Evolutionary conservation across 768 basidiomycete species (phyloP).

Genomic region (Pleurotus citrinopileatus): DNA sequence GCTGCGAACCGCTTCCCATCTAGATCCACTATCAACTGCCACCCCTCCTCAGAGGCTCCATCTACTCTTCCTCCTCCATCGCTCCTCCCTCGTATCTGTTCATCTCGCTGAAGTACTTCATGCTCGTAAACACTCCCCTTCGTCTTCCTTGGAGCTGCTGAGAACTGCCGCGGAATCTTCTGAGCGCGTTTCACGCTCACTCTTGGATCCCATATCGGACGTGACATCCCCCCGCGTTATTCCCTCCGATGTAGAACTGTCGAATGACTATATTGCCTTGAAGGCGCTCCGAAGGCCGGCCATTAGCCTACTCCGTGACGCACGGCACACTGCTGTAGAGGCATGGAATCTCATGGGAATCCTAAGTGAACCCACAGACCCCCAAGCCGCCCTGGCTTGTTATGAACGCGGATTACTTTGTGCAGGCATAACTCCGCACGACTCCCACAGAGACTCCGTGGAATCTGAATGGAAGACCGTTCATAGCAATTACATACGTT

Average conservation of each 20-base stretch:
- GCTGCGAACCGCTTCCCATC: slow-evolving; percentile 50
- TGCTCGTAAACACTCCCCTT: slow-evolving; percentile 38
- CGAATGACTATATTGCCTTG: slow-evolving; percentile 43
- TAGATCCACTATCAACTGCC: slow-evolving; percentile 37
- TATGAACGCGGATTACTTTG: slow-evolving; percentile 59
- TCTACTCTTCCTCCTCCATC: slow-evolving; percentile 63
- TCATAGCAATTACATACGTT: slow-evolving; percentile 58
- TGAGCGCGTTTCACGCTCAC: slow-evolving; percentile 55
- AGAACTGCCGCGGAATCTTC: slow-evolving; percentile 64
- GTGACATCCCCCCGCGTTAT: slow-evolving; percentile 10
- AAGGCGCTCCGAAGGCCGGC: slow-evolving; percentile 54
- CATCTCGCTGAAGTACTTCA: slow-evolving; percentile 74
- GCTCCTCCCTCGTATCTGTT: slow-evolving; percentile 67
- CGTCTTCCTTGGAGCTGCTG: slow-evolving; percentile 53
- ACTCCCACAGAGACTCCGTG: slow-evolving; percentile 39
- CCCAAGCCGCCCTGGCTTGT: slow-evolving; percentile 50
- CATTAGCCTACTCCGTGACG: slow-evolving; percentile 57
- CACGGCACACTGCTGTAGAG: slow-evolving; percentile 68
- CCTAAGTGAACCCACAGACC: slow-evolving; percentile 45
- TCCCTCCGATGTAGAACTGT: slow-evolving; percentile 30
- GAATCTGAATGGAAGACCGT: slow-evolving; percentile 61
- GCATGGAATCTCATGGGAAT: slow-evolving; percentile 75
- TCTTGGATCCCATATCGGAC: slow-evolving; percentile 43
- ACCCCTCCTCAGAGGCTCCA: slow-evolving; percentile 64
- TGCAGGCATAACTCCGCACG: background rate